Base-by-base conservation (phyloP, 441 rosid genomes). In the Euphorbia corollata region DNA sequence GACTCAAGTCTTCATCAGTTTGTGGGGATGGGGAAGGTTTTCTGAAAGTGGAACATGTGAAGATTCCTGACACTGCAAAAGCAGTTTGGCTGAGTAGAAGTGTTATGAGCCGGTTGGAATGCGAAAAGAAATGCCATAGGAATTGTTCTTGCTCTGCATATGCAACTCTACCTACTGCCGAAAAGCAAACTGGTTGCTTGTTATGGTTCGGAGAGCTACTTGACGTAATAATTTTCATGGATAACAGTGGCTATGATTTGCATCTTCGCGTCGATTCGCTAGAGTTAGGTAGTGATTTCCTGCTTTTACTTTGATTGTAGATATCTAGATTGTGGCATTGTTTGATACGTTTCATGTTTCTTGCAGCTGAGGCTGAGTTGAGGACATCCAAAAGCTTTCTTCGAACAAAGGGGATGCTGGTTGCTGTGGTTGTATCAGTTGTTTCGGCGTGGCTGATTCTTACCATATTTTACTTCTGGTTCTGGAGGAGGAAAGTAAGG, bases 121-220 rank as follows among this genome's bases (percentile, higher is more conserved):
- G 84, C 54, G 66, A 70, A 63, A 55, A 45, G 3, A 27, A 48
- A 59, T 79, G 83, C 74, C 38, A 47, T 38, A 59, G 38, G 22
- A 69, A 80, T 15, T 73, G 79, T 41, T 77, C 84, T 0, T 78
- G 82, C 58, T 36, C 58, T 12, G 77, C 80, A 15, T 43, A 56
- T 22, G 32, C 75, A 20, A 43, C 0, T 12, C 8, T 30, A 19
- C 32, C 48, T 3, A 8, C 13, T 18, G 55, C 5, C 27, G 32
- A 30, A 23, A 18, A 27, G 24, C 56, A 45, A 56, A 23, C 7
- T 11, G 75, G 72, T 15, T 77, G 81, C 36, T 32, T 67, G 41
- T 34, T 63, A 41, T 77, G 75, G 78, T 60, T 70, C 32, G 75
- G 72, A 16, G 73, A 77, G 2, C 19, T 76, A 24, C 13, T 61